These are phyloP conservation scores for Fomitopsis schrenkii DNA, from an alignment of 1,284 basidiomycete genomes.

Conservation along the genomic window DNA sequence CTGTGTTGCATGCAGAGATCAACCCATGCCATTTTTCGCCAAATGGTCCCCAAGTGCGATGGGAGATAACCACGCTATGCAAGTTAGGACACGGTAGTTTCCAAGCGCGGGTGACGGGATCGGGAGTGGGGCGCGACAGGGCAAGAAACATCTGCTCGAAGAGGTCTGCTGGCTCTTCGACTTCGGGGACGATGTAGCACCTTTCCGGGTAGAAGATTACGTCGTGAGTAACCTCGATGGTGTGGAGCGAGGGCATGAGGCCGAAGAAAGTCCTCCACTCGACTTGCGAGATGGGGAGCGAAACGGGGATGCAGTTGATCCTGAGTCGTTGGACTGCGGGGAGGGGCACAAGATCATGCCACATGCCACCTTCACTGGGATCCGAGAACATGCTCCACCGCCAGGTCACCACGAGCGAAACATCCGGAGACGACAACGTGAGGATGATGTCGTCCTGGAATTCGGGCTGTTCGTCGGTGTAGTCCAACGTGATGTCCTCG, in stretches of 20 bases:
- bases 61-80: too few relatives aligned
- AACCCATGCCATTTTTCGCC: too few relatives aligned
- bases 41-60: too few relatives aligned
- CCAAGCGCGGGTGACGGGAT: too few relatives aligned
- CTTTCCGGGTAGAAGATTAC: too few relatives aligned
- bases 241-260: neutral
- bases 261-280: neutral
- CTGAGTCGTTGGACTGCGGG: neutral
- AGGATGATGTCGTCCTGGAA: neutral
- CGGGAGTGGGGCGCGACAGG: too few relatives aligned
- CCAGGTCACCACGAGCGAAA: neutral
- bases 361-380: neutral
- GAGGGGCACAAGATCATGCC: neutral
- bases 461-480: neutral
- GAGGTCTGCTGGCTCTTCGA: too few relatives aligned
- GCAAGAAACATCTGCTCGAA: too few relatives aligned
- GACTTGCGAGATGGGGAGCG: neutral
- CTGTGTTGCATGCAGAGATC: too few relatives aligned
- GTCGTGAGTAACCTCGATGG: neutral
- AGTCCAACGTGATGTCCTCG: neutral
- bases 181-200: too few relatives aligned
- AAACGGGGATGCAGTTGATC: neutral
- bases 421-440: neutral
- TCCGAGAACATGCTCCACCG: neutral
- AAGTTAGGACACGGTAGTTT: too few relatives aligned